Evolutionary conservation across 2,329 filamentous ascomycete species (phyloP), one percentile per base, ranked within the genome.

Genomic region (Ramularia endophylla): DNA sequence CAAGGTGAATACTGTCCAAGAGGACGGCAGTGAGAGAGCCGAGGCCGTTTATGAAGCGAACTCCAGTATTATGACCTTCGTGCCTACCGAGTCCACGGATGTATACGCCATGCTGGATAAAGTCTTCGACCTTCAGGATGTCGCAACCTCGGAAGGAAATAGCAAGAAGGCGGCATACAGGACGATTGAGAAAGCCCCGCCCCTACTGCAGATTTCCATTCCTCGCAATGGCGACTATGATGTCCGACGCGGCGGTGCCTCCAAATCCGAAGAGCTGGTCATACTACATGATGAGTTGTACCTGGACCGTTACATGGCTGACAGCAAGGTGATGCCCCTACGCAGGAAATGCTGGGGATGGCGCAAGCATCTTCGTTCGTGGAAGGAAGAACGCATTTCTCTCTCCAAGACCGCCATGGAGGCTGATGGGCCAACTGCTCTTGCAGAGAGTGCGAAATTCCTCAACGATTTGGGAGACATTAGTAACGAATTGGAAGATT

Each of bases 191-290:
- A 38, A 43, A 2, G 31, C 59, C n/a, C 88, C 92, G 1, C 88
- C 89, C 0, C 78, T 98, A 22, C 70, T 97, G 13, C 89, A 95
- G 56, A 80, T 98, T 32, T 85, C 88, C 51, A 86, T 98, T 22
- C 87, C 94, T 59, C 81, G 92, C 4, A 82, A 85, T 3, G 81
- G 83, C 44, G 87, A 80, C 37, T 81, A 87, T 50, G 74, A 75
- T 5, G 74, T 74, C 41, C n/a, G n/a, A n/a, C 68, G 69, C 16
- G 57, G 63, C 25, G 55, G 57, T n/a, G 73, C 77, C 2, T 76
- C 71, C 56, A 94, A 94, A 59, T 87, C 88, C 19, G 80, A 79
- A 40, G 81, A 88, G 46, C 79, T 85, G 8, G 77, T 98, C 9
- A 73, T 79, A 15, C 78, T 98, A n/a, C 81, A 83, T 4, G 83